phyloP scores from a whole-genome alignment of 2,329 filamentous ascomycete genomes.

The Aspergillus neotritici region DNA sequence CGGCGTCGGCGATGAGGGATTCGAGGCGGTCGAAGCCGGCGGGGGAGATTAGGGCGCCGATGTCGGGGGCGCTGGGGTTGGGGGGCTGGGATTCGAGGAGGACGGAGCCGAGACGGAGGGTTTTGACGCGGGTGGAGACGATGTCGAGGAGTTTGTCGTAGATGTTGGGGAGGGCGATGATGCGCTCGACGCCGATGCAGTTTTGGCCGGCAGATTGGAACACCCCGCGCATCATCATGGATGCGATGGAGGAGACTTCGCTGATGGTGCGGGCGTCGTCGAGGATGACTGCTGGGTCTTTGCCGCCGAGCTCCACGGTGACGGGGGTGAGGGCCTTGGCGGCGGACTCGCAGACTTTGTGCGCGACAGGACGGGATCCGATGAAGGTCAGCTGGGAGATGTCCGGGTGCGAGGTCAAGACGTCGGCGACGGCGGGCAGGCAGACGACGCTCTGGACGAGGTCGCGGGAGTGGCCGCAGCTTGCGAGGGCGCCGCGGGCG shows the following conservation, averaged over 20 bases:
- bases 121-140: conserved; percentile 67
- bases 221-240: conserved; percentile 81
- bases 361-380: conserved; percentile 78
- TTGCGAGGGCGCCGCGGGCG: conserved; percentile 68
- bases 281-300: conserved; percentile 85
- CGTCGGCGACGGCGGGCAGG: conserved; percentile 75
- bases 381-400: conserved; percentile 95
- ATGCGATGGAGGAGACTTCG: conserved; percentile 64
- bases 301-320: conserved; percentile 87
- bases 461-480: conserved; percentile 74
- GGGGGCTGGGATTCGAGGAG: conserved; percentile 45
- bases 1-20: conserved; percentile 67
- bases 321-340: conserved; percentile 82
- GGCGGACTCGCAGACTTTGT: conserved; percentile 79
- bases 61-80: conserved; percentile 49
- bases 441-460: conserved; percentile 81
- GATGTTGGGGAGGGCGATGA: conserved; percentile 71
- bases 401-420: conserved; percentile 76
- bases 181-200: conserved; percentile 92
- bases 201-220: conserved; percentile 97
- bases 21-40: conserved; percentile 72
- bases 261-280: conserved; percentile 60
- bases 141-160: conserved; percentile 67
- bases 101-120: conserved; percentile 68
- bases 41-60: conserved; percentile 85